Percentiles rank a stretch among this genome's conserved stretches.
phyloP scores from a whole-genome alignment of 1,284 basidiomycete species.

The Cryptococcus hybrid region DNA sequence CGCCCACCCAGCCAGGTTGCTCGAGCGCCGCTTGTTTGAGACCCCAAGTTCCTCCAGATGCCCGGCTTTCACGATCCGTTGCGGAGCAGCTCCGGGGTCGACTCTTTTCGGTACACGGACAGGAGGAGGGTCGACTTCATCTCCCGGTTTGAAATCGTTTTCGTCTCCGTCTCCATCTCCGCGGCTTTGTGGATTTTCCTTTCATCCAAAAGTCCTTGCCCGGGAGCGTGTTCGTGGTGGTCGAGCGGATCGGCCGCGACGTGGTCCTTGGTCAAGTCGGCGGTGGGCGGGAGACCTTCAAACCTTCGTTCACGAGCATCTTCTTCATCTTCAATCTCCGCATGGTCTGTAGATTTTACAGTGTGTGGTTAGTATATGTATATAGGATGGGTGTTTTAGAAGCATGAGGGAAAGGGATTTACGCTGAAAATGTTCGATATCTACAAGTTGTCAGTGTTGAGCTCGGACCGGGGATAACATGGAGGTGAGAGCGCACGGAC shows the following conservation, averaged over 20 bases:
- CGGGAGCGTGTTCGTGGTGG: slow-evolving; percentile 38
- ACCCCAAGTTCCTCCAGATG: slow-evolving; percentile 18
- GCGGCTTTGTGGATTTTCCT: neutral
- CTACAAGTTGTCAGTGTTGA: slow-evolving; percentile 7
- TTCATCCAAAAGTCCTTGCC: slow-evolving; percentile 30
- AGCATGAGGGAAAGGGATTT: slow-evolving; percentile 1
- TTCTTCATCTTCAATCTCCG: slow-evolving; percentile 76
- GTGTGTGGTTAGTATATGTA: slow-evolving; percentile 49
- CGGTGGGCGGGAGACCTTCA: slow-evolving; percentile 38
- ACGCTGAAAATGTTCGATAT: slow-evolving; percentile 46
- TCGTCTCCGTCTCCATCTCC: neutral
- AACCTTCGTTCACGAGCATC: slow-evolving; percentile 55
- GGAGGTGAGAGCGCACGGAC: slow-evolving; percentile 41
- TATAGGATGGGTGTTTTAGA: no score
- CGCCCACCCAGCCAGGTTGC: slow-evolving; percentile 11
- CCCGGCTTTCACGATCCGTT: slow-evolving; percentile 15
- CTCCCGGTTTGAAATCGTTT: slow-evolving; percentile 17
- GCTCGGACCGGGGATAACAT: neutral
- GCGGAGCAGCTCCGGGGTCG: slow-evolving; percentile 25
- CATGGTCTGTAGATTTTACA: slow-evolving; percentile 65
- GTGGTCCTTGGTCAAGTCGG: slow-evolving; percentile 42
- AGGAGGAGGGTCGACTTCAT: slow-evolving; percentile 18
- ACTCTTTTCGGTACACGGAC: slow-evolving; percentile 15
- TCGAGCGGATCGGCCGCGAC: slow-evolving; percentile 42
- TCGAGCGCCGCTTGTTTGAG: slow-evolving; percentile 19